Percentiles rank a stretch among this genome's conserved stretches.
phyloP scores from a whole-genome alignment of 345 rosid species.

The Firmiana major region DNA sequence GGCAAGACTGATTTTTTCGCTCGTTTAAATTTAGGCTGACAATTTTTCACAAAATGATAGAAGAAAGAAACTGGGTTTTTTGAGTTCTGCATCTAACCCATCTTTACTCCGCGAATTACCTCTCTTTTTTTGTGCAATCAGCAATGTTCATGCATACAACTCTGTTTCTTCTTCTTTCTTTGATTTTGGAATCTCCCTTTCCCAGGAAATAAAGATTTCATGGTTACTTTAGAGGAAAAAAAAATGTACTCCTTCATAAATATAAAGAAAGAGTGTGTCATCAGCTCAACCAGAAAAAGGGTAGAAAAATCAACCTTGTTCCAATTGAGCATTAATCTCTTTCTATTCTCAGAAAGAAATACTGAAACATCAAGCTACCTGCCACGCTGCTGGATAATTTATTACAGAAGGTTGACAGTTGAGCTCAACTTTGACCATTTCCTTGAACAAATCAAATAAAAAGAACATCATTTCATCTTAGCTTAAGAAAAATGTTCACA shows the following conservation, averaged over 20 bases:
- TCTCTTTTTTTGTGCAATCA: too few relatives aligned
- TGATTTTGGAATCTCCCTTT: constrained; percentile 42
- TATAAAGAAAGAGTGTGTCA: background rate
- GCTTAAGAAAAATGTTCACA: too few relatives aligned
- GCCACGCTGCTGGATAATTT: background rate
- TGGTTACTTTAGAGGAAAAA: constrained; percentile 7
- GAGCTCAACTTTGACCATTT: background rate
- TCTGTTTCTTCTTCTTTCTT: background rate
- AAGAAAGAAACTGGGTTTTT: constrained; percentile 5
- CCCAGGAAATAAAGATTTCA: constrained; percentile 17
- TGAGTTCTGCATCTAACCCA: constrained; percentile 21
- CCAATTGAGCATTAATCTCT: background rate
- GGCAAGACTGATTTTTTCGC: constrained; percentile 12
- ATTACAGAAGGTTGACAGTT: background rate
- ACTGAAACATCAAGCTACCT: background rate
- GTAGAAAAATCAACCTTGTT: background rate
- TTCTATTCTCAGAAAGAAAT: background rate
- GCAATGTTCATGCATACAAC: constrained; percentile 18
- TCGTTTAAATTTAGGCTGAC: background rate
- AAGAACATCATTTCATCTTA: too few relatives aligned
- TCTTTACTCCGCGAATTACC: background rate
- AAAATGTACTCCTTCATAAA: background rate
- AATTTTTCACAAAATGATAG: constrained; percentile 12
- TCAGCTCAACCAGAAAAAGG: background rate
- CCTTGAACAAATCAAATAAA: too few relatives aligned